Conservation (phyloP, 495 filamentous ascomycete genomes). For the Lasiosphaeria miniovina region DNA sequence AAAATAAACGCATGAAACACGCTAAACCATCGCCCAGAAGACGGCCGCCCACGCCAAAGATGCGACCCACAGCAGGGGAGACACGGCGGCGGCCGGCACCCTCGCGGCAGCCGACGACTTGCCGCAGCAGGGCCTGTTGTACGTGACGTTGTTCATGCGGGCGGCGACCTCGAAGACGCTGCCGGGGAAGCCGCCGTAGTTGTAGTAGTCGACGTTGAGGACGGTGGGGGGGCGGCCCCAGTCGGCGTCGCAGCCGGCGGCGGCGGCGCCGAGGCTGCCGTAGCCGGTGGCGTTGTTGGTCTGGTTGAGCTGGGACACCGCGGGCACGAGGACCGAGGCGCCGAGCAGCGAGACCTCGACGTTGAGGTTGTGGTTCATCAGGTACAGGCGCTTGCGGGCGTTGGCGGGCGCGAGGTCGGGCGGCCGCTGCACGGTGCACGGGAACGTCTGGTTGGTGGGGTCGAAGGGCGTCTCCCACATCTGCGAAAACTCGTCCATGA, state of each 20-base stretch:
- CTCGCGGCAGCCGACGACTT: conserved; percentile 15
- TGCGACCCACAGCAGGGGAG: conserved; percentile 2
- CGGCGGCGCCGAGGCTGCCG: conserved; percentile 71
- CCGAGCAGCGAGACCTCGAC: conserved; percentile 62
- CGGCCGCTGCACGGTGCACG: conserved; percentile 68
- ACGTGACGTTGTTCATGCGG: conserved; percentile 79
- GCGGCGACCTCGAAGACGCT: conserved; percentile 91
- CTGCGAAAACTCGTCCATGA: conserved; percentile 70
- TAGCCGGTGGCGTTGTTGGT: conserved; percentile 67
- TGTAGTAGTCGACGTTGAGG: conserved; percentile 87
- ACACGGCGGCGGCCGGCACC: too few species aligned
- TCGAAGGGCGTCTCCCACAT: conserved; percentile 79
- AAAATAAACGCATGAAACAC: too few species aligned
- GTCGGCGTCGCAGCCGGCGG: conserved; percentile 59
- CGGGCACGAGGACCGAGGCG: conserved; percentile 67
- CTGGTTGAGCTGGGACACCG: conserved; percentile 58
- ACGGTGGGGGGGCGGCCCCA: conserved; percentile 81
- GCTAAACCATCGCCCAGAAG: conserved; percentile 7
- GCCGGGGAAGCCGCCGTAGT: conserved; percentile 63
- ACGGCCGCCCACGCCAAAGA: conserved; percentile 14
- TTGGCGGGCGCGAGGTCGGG: conserved; percentile 54
- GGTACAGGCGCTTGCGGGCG: conserved; percentile 65
- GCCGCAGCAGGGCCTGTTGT: conserved; percentile 72
- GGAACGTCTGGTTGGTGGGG: conserved; percentile 58
- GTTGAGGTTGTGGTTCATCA: conserved; percentile 93